phyloP scores from a whole-genome alignment of 2,329 filamentous ascomycete species.

The Aspergillus persii region DNA sequence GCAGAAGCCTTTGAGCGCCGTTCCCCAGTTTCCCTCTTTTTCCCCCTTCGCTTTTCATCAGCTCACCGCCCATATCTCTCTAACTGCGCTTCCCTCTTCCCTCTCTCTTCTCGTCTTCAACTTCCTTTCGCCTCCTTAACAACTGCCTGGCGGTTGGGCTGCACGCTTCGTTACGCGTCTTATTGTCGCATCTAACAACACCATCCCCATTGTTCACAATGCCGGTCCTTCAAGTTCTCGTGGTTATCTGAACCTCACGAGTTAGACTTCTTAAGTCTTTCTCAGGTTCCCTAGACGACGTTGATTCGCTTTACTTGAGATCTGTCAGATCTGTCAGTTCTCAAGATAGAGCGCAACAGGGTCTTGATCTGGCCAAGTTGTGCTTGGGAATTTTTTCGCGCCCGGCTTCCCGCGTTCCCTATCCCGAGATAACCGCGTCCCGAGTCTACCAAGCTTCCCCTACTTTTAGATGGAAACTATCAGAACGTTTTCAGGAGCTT shows the following conservation, averaged over 20 bases:
- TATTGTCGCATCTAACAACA: background rate
- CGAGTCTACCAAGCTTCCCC: background rate
- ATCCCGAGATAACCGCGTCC: background rate
- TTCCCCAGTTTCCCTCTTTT: constrained; percentile 3
- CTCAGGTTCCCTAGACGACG: constrained; percentile 1
- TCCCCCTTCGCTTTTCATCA: constrained; percentile 5
- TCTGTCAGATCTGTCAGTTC: background rate
- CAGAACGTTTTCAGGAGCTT: background rate
- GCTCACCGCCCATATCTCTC: constrained; percentile 16
- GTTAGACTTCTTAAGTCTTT: constrained; percentile 14
- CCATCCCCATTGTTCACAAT: constrained; percentile 10
- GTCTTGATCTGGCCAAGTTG: background rate
- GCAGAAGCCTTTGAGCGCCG: background rate
- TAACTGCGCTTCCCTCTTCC: constrained; percentile 3
- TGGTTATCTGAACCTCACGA: constrained; percentile 7
- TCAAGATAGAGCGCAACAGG: background rate
- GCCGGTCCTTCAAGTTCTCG: constrained; percentile 3
- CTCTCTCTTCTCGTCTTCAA: constrained; percentile 7
- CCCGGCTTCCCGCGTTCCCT: background rate
- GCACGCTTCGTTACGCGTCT: background rate
- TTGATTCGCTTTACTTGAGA: background rate
- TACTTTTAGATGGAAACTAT: background rate
- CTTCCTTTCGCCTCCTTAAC: background rate
- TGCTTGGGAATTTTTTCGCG: background rate
- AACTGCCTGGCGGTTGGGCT: background rate